Evolutionary conservation across 2,329 filamentous ascomycete species (phyloP).

Genomic region (Monosporascus sp.): DNA sequence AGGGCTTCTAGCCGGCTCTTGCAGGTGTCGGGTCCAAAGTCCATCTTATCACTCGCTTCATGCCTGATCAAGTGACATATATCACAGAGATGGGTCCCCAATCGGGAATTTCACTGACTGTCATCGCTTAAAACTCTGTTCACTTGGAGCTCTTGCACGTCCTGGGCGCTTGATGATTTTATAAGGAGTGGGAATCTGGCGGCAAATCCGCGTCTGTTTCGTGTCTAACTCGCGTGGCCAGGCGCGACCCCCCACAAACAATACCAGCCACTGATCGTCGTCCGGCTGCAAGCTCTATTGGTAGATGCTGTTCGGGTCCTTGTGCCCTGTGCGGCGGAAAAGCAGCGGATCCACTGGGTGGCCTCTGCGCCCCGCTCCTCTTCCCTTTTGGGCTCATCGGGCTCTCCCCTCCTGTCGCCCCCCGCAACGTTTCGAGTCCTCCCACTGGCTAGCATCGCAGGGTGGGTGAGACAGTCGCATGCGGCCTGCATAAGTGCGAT

Average conservation of each 20-base stretch:
- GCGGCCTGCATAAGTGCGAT: conserved; percentile 19
- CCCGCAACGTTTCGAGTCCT: conserved; percentile 19
- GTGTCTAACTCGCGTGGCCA: conserved; percentile 23
- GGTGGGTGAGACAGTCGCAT: conserved; percentile 24
- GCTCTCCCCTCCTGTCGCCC: conserved; percentile 18
- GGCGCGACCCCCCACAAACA: conserved; percentile 13
- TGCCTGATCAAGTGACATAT: neutral
- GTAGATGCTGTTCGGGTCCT: conserved; percentile 3
- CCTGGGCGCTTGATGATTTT: conserved; percentile 20
- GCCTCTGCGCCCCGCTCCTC: conserved; percentile 12
- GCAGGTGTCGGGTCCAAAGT: neutral
- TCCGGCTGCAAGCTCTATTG: conserved; percentile 18
- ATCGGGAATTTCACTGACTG: conserved; percentile 2
- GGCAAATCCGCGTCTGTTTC: conserved; percentile 25
- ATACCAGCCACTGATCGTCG: conserved; percentile 20
- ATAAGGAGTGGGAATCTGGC: conserved; percentile 18
- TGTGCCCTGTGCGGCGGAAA: neutral
- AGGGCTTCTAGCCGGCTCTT: too few relatives aligned
- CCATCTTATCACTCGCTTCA: neutral
- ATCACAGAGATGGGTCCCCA: neutral
- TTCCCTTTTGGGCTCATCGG: conserved; percentile 4
- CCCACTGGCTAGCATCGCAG: conserved; percentile 22
- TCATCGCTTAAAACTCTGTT: conserved; percentile 3
- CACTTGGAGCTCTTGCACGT: conserved; percentile 3
- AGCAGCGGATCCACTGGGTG: conserved; percentile 6